These are phyloP conservation scores for Cinnamomum micranthum DNA, from an alignment of 164 flowering plant species.

Conservation along the genomic window DNA sequence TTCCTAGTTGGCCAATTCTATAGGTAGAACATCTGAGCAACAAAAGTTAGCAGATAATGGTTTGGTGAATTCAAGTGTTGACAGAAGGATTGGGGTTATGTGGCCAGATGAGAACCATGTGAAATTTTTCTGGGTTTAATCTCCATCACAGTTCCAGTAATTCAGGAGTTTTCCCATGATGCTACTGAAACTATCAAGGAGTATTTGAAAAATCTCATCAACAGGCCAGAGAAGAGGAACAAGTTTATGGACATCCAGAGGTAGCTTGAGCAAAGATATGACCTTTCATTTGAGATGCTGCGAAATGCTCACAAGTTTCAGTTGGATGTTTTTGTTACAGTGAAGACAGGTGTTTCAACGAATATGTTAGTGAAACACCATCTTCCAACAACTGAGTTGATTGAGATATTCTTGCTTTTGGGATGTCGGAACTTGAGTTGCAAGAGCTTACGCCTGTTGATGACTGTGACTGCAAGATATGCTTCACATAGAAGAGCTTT, in stretches of 20 bases:
- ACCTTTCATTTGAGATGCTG: constrained; percentile 63
- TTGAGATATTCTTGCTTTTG: constrained; percentile 67
- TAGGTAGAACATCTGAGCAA: constrained; percentile 49
- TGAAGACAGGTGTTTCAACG: constrained; percentile 56
- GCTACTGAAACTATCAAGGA: constrained; percentile 51
- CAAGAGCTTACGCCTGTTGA: constrained; percentile 66
- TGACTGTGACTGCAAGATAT: constrained; percentile 94
- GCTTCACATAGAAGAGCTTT: constrained; percentile 78
- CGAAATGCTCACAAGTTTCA: constrained; percentile 60
- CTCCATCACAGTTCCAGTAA: constrained; percentile 49
- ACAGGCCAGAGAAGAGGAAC: constrained; percentile 49
- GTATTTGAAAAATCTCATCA: constrained; percentile 52
- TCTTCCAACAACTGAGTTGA: constrained; percentile 40
- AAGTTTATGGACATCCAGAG: constrained; percentile 56
- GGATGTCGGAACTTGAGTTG: constrained; percentile 78
- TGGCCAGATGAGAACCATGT: constrained; percentile 52
- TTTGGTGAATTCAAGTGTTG: constrained; percentile 38
- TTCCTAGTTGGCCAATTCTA: constrained; percentile 48
- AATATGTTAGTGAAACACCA: constrained; percentile 42
- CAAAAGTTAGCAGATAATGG: constrained; percentile 22
- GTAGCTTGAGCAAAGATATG: constrained; percentile 65
- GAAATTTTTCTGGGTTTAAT: constrained; percentile 69
- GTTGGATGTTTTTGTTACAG: constrained; percentile 63
- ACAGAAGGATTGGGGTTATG: neutral
- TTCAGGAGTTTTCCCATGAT: constrained; percentile 62